Evolutionary conservation across 495 filamentous ascomycete species (phyloP).

Genomic region (Neurospora tetraspora): DNA sequence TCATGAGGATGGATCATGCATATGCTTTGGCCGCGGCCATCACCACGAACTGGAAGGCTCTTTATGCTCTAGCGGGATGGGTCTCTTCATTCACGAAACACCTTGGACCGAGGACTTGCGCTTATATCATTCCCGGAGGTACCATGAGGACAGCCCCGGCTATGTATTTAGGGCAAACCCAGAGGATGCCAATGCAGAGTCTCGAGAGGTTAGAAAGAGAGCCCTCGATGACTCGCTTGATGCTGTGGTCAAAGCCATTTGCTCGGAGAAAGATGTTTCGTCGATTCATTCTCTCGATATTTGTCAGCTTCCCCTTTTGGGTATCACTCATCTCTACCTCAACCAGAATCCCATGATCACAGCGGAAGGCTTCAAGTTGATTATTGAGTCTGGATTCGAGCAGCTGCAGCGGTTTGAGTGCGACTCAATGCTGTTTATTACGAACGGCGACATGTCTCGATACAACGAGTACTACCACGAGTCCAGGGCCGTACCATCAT

Average conservation of each 20-base stretch:
- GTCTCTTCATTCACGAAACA: not conserved
- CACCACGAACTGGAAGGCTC: not conserved
- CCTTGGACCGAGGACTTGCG: not conserved
- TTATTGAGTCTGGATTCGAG: constrained; percentile 20
- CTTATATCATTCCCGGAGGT: not conserved
- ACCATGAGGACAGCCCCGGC: not conserved
- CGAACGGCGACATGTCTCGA: not conserved
- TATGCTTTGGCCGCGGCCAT: not conserved
- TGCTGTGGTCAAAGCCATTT: not conserved
- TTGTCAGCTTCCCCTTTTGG: constrained; percentile 5
- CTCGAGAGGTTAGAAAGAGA: not conserved
- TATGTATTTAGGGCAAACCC: not conserved
- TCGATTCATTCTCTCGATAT: constrained; percentile 3
- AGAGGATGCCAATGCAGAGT: not conserved
- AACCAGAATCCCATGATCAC: constrained; percentile 27
- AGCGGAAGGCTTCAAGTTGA: constrained; percentile 18
- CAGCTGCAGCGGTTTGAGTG: constrained; percentile 37
- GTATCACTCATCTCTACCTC: constrained; percentile 35
- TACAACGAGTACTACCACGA: not conserved
- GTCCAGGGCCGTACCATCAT: not conserved
- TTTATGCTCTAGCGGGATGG: not conserved
- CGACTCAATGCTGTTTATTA: constrained; percentile 13
- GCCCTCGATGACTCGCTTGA: not conserved
- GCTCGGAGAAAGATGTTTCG: not conserved
- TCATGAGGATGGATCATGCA: not conserved